These are phyloP conservation scores for Alternaria viburni DNA, from an alignment of 2,329 filamentous ascomycete species.

Conservation along the genomic window DNA sequence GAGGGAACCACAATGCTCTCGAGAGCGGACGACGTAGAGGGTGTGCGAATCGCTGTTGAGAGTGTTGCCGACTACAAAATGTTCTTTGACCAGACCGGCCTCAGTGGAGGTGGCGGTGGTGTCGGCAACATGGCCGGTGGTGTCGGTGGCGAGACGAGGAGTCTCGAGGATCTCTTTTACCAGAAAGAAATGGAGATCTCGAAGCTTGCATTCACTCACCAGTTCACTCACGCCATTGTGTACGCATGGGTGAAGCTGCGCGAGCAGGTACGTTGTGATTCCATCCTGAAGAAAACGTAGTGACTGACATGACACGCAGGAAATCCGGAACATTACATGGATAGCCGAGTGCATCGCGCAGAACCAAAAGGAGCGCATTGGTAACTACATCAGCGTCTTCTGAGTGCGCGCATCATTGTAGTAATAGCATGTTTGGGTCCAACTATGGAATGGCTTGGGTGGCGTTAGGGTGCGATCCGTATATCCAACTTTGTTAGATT, in stretches of 20 bases:
- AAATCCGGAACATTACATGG: constrained; percentile 99
- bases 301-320: constrained; percentile 60
- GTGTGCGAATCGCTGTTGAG: constrained; percentile 90
- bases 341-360: constrained; percentile 99
- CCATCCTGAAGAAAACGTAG: not conserved
- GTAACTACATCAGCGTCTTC: constrained; percentile 98
- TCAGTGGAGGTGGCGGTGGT: constrained; percentile 74
- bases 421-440: constrained; percentile 35
- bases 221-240: constrained; percentile 93
- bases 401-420: constrained; percentile 28
- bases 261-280: constrained; percentile 77
- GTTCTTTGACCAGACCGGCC: constrained; percentile 91
- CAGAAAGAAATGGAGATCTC: constrained; percentile 99
- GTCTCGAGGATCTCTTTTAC: constrained; percentile 96
- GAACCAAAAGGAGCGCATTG: constrained; percentile 98
- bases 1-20: constrained; percentile 96
- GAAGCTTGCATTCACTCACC: constrained; percentile 91
- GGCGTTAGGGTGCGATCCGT: constrained; percentile 40
- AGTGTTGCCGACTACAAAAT: constrained; percentile 91
- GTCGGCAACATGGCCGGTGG: constrained; percentile 87
- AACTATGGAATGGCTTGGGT: constrained; percentile 32
- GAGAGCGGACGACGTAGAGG: constrained; percentile 91
- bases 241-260: constrained; percentile 98
- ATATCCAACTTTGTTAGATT: constrained; percentile 35
- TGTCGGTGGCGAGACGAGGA: constrained; percentile 80